phyloP scores from a whole-genome alignment of 116 monocot species.

The Zostera marina region DNA sequence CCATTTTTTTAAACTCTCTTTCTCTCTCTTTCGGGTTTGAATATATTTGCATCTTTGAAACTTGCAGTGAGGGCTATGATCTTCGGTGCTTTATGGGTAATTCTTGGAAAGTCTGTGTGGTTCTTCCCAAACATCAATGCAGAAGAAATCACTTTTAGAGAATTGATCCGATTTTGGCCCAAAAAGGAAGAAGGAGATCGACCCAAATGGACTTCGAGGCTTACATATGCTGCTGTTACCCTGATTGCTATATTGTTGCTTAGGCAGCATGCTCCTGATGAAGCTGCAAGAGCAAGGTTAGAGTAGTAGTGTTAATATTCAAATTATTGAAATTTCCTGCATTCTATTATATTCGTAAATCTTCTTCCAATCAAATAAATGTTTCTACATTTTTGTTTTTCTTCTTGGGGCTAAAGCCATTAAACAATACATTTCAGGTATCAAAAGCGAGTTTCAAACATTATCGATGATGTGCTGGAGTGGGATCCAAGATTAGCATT shows the following conservation, averaged over 20 bases:
- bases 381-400: not conserved
- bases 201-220: constrained; percentile 85
- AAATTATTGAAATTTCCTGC: not conserved
- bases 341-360: too few species aligned
- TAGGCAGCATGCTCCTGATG: constrained; percentile 94
- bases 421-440: constrained; percentile 30
- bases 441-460: constrained; percentile 90
- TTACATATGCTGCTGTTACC: constrained; percentile 49
- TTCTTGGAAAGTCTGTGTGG: constrained; percentile 92
- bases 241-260: constrained; percentile 52
- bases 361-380: too few species aligned
- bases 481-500: constrained; percentile 85
- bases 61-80: constrained; percentile 82
- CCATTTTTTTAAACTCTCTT: not conserved
- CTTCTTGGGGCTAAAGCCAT: not conserved
- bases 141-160: constrained; percentile 90
- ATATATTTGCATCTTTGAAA: not conserved
- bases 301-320: not conserved
- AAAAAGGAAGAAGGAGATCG: constrained; percentile 79
- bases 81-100: constrained; percentile 60
- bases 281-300: constrained; percentile 95
- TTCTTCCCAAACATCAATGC: constrained; percentile 98
- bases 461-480: constrained; percentile 90
- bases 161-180: constrained; percentile 91
- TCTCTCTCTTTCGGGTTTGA: not conserved